Base-by-base conservation (phyloP, 2,329 filamentous ascomycete genomes). In the Monosporascus sp. region DNA sequence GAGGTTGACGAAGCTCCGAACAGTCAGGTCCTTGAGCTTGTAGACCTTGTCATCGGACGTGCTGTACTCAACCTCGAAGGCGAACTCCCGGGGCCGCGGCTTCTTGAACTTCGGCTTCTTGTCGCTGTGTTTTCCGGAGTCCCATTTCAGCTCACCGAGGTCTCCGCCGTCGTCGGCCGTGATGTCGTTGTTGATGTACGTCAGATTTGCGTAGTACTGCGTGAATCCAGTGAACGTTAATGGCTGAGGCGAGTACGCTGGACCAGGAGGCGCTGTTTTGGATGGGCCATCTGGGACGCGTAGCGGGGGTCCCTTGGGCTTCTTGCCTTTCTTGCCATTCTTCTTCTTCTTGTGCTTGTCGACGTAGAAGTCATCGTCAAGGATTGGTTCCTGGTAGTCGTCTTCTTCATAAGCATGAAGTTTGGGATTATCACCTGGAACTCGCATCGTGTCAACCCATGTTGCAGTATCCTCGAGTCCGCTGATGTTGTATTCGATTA, bases 191-290 rank as follows among this genome's bases (percentile, higher is more conserved):
- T 97, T 95, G 71, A 96, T 86, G 54, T 83, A 75, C 0, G 93
- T 97, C n/a, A 99, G 75, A 69, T 99, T 99, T 56, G 93, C 91
- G 70, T 85, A 97, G 70, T 95, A 97, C 65, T 99, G 94, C 4
- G 85, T 91, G 70, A 91, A 97, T 5, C 90, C 85, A 3, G 87
- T 79, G 57, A 92, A 77, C 0, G 90, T 89, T 38, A 97, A 76
- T 0, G 90, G 77, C 67, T 99, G 94, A 7, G 88, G 85, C 20
- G 86, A 91, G 71, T 99, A 97, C 7, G 90, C 94, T 0, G 94
- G 94, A 0, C 94, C 94, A 0, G 93, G 93, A 6, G 84, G 83
- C 7, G 87, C 73, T 2, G 81, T 81, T 62, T 87, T 85, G 0
- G 89, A 83, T 2, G 94, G 94, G 1, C 86, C 83, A 0, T 83